These are phyloP conservation scores for Cladosporium oxysporum DNA, from an alignment of 2,329 filamentous ascomycete genomes.

Conservation along the genomic window DNA sequence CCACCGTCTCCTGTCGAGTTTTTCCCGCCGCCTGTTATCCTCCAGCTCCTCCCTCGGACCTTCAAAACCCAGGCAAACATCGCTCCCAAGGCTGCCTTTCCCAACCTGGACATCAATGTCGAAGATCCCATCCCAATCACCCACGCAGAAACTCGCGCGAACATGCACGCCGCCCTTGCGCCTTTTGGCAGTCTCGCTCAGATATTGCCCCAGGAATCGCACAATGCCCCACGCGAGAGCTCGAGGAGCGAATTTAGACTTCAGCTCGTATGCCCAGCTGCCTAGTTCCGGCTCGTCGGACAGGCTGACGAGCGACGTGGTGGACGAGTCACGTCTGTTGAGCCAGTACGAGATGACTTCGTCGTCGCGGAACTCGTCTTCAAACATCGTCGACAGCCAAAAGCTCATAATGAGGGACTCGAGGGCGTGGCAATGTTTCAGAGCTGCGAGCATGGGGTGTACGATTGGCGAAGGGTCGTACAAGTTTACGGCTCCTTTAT, in stretches of 20 bases:
- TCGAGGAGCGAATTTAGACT: constrained; percentile 42
- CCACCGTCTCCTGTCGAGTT: constrained; percentile 47
- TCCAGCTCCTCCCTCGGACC: constrained; percentile 50
- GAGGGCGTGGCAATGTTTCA: constrained; percentile 47
- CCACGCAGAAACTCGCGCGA: constrained; percentile 49
- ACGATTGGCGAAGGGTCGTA: constrained; percentile 43
- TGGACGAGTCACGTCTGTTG: constrained; percentile 41
- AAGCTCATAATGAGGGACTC: constrained; percentile 44
- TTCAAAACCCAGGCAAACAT: constrained; percentile 44
- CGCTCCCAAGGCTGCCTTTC: constrained; percentile 31
- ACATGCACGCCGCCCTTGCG: constrained; percentile 46
- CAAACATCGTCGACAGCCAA: constrained; percentile 46
- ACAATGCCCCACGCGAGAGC: constrained; percentile 45
- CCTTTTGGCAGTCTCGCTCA: constrained; percentile 45
- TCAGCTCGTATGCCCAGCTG: constrained; percentile 46
- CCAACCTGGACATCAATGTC: constrained; percentile 49
- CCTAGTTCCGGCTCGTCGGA: constrained; percentile 36
- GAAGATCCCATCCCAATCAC: constrained; percentile 44
- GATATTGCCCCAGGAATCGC: constrained; percentile 41
- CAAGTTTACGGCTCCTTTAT: constrained; percentile 46
- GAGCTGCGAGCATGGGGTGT: constrained; percentile 39
- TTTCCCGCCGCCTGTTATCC: constrained; percentile 42
- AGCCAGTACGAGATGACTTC: constrained; percentile 50
- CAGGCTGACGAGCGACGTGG: constrained; percentile 41
- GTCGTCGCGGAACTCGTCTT: constrained; percentile 41